Base-by-base conservation (phyloP, 192 early-diverging fungal genomes). In the Coemansia sp. region DNA sequence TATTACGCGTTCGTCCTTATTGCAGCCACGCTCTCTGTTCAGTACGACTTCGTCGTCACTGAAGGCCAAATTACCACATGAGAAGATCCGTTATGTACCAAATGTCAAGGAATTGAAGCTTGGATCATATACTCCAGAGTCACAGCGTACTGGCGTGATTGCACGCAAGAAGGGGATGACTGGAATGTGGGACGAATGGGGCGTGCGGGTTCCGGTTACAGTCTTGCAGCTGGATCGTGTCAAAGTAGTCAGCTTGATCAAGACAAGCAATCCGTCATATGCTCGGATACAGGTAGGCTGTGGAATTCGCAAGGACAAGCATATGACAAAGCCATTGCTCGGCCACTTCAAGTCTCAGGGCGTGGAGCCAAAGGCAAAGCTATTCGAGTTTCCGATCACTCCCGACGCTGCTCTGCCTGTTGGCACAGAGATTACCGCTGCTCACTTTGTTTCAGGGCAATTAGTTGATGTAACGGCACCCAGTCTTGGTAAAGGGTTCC, bases 121-220 rank as follows among this genome's bases (percentile, higher is more conserved):
- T 33, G 64, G 67, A 12, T 34, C 45, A 16, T 84, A 78, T 59
- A 80, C 72, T 2, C 67, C 73, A 26, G 58, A 88, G 8, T 89
- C 90, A 35, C 63, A 82, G 71, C 86, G 91, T 28, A 84, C 87
- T 18, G 96, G 96, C 29, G 78, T 92, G 9, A 87, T 99, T 61
- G 96, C 88, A 33, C 77, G 85, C 66, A 99, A 99, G 79, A 87
- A 89, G 84, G 96, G 96, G n/a, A 99, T 97, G 95, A 91, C 90
- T 16, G 87, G 88, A 15, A 79, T 94, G 65, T 99, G 94, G 94
- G 90, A 94, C 79, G 94, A 95, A 66, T 95, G 92, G 88, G 96
- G 95, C 37, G 86, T 86, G 16, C 84, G 92, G 69, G 87, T 93
- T 31, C 94, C 95, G 23, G 92, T 95, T 7, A 99, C 96, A 20